Evolutionary conservation across 2,329 filamentous ascomycete species (phyloP).

Genomic region (Exophiala phaeomuriformis): DNA sequence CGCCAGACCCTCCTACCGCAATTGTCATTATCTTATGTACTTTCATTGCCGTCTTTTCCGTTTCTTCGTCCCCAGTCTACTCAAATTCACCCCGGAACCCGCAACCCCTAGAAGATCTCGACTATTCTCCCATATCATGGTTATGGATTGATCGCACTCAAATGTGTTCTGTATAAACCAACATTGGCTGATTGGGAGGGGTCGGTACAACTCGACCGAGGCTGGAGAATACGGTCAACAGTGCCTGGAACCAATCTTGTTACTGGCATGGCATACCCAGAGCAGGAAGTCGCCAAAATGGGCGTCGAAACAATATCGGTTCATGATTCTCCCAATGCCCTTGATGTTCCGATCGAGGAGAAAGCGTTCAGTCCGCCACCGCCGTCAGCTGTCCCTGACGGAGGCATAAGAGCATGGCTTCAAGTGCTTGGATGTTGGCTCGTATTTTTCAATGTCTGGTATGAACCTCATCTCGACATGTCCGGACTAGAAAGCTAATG

Average conservation of each 20-base stretch:
- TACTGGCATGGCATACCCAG: slow-evolving; percentile 6
- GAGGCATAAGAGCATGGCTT: slow-evolving; percentile 68
- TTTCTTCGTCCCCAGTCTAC: neutral
- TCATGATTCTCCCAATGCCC: neutral
- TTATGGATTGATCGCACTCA: too few species aligned
- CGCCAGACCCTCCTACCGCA: neutral
- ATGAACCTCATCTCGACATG: slow-evolving; percentile 58
- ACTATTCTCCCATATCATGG: neutral
- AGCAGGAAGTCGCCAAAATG: slow-evolving; percentile 6
- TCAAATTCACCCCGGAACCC: neutral
- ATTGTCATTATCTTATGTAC: neutral
- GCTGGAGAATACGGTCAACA: too few species aligned
- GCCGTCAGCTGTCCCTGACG: slow-evolving; percentile 53
- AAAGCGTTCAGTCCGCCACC: slow-evolving; percentile 9
- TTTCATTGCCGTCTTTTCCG: neutral
- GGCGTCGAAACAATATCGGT: slow-evolving; percentile 8
- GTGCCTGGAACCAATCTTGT: neutral
- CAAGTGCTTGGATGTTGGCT: slow-evolving; percentile 79
- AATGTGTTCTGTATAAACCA: too few species aligned
- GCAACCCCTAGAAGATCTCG: neutral
- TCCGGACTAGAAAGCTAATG: neutral
- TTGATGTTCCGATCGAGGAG: slow-evolving; percentile 10
- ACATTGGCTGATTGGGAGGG: too few species aligned
- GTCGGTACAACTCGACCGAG: too few species aligned
- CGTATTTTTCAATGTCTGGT: slow-evolving; percentile 66